phyloP scores from a whole-genome alignment of 805 yeast genomes.

The Komagataella pseudopastoris region DNA sequence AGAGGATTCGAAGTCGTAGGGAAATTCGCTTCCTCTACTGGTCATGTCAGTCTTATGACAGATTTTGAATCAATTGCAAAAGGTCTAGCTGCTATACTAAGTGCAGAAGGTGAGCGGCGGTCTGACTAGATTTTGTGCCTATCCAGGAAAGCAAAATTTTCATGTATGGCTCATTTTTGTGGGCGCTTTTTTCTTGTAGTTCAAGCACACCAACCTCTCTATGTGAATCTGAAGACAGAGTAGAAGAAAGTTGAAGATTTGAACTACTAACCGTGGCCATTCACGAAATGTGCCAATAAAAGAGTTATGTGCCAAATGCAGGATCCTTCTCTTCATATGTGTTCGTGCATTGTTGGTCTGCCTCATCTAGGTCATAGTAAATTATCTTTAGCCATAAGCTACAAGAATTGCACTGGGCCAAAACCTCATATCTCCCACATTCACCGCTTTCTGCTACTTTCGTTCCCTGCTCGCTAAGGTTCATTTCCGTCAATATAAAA shows the following conservation, averaged over 20 bases:
- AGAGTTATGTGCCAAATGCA: too few species aligned
- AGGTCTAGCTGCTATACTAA: slow-evolving; percentile 51
- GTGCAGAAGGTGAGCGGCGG: slow-evolving; percentile 26
- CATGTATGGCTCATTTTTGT: background rate
- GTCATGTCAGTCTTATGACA: slow-evolving; percentile 71
- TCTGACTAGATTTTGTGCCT: slow-evolving; percentile 5
- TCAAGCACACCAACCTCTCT: background rate
- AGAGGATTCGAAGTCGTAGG: slow-evolving; percentile 65
- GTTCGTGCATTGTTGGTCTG: background rate
- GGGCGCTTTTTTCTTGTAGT: background rate
- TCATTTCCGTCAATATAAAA: slow-evolving; percentile 46
- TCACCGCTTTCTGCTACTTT: slow-evolving; percentile 25
- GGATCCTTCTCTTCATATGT: too few species aligned
- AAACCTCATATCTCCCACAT: slow-evolving; percentile 42
- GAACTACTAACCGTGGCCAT: background rate
- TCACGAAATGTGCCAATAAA: too few species aligned
- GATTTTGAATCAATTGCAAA: slow-evolving; percentile 62
- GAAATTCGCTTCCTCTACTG: slow-evolving; percentile 46
- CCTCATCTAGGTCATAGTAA: slow-evolving; percentile 35
- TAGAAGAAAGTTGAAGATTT: background rate
- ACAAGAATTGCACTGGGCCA: slow-evolving; percentile 74
- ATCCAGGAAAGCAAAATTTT: background rate
- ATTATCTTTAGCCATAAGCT: slow-evolving; percentile 75
- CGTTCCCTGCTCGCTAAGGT: slow-evolving; percentile 40
- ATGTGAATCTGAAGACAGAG: background rate